Conservation (phyloP, 805 yeast genomes). For the Myxozyma neglecta region DNA sequence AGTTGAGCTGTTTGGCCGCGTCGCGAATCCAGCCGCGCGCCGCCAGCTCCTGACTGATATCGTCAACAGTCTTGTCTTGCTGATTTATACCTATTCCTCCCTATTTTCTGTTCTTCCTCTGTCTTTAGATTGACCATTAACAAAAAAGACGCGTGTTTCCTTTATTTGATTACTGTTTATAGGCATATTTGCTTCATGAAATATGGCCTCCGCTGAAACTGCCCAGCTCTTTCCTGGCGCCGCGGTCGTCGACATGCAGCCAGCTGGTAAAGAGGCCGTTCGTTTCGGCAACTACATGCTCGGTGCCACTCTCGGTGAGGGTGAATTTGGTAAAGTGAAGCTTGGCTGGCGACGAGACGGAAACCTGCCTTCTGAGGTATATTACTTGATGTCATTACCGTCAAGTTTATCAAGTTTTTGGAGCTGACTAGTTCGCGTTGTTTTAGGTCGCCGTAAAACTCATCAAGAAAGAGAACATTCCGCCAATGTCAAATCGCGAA, state of each 20-base stretch:
- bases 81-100: neutral
- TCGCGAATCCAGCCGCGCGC: too few species aligned
- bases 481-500: conserved; percentile 81
- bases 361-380: conserved; percentile 45
- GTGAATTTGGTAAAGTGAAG: conserved; percentile 97
- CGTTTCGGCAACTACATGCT: conserved; percentile 85
- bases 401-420: neutral
- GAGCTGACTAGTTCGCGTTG: neutral
- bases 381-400: neutral
- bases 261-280: conserved; percentile 24
- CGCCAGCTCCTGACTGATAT: too few species aligned
- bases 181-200: neutral
- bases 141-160: neutral
- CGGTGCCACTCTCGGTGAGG: conserved; percentile 95
- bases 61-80: too few species aligned
- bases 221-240: conserved; percentile 9
- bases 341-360: conserved; percentile 93
- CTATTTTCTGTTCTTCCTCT: neutral
- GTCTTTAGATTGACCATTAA: neutral
- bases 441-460: conserved; percentile 90
- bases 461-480: conserved; percentile 83
- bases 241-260: conserved; percentile 23
- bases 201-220: neutral
- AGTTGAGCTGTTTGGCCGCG: too few species aligned
- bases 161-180: neutral